Evolutionary conservation across 805 yeast genomes (phyloP).

Genomic region (Candida ulmi): DNA sequence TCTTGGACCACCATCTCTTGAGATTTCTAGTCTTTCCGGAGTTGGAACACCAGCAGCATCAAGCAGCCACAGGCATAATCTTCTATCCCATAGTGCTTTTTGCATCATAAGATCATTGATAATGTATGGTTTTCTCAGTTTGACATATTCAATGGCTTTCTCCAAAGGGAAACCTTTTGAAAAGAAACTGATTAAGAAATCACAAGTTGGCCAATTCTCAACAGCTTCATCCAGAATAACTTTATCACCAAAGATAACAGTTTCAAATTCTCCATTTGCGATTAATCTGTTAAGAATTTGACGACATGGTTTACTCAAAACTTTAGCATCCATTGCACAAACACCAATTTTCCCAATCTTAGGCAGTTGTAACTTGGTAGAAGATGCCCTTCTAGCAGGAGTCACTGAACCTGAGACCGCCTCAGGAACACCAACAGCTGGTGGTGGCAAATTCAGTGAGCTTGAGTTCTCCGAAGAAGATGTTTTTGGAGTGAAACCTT

Average conservation of each 20-base stretch:
- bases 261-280: constrained; percentile 92
- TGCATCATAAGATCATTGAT: constrained; percentile 89
- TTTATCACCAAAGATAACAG: constrained; percentile 95
- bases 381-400: constrained; percentile 14
- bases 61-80: constrained; percentile 74
- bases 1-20: constrained; percentile 95
- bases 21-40: constrained; percentile 80
- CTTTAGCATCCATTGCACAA: constrained; percentile 98
- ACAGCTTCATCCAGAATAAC: constrained; percentile 88
- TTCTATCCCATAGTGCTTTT: constrained; percentile 95
- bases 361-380: constrained; percentile 33
- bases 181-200: constrained; percentile 86
- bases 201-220: constrained; percentile 99
- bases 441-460: constrained; percentile 20
- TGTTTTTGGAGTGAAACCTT: constrained; percentile 67
- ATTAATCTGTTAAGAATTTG: constrained; percentile 82
- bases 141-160: constrained; percentile 87
- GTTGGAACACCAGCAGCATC: constrained; percentile 85
- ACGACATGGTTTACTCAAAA: constrained; percentile 91
- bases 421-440: constrained; percentile 11
- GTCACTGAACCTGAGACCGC: constrained; percentile 5
- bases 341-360: constrained; percentile 93
- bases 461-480: constrained; percentile 42
- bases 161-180: constrained; percentile 95
- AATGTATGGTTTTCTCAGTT: constrained; percentile 81